Base-by-base conservation (phyloP, 2,329 filamentous ascomycete species). In the Aspergillus sp. region DNA sequence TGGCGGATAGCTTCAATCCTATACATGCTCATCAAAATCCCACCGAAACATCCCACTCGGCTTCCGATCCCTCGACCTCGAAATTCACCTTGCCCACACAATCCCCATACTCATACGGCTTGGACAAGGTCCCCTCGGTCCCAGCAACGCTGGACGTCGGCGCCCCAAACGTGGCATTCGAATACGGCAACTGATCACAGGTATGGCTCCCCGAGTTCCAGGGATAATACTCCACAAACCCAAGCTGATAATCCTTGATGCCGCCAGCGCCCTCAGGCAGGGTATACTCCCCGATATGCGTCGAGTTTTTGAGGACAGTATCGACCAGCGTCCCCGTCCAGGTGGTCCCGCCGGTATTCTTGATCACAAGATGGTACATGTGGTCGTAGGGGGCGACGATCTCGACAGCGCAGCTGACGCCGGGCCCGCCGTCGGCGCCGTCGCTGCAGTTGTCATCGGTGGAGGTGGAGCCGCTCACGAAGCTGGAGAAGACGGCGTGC, bases 401-500 rank as follows among this genome's bases (percentile, higher is more conserved):
- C 7, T 68, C 61, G 5, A 67, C 53, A 3, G 54, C 45, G 36
- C 65, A 67, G 47, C 60, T 66, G 5, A 66, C 61, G 3, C 64
- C 64, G 0, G 59, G 36, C 2, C 64, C 65, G 2, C 66, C 65
- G 19, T 69, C 66, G 0, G 66, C 66, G 5, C 64, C 66, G 7
- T 61, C 48, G 32, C 36, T 49, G 58, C 65, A 69, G 51, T 68
- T 63, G 0, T 34, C 32, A 40, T 67, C 63, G 6, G 25, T 43
- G 16, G 49, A 56, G 13, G 58, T 66, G 5, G 64, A 60, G 2
- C 65, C 64, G 0, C 44, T 46, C 4, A 61, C 47, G 53, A 70
- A 71, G 55, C 65, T 69, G 32, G 65, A 69, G 57, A 70, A 67
- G 16, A 63, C 67, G 25, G 58, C 67, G 58, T 67, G 67, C 32